Conservation (phyloP, 2,329 filamentous ascomycete species). For the Waltergamsia citrina region DNA sequence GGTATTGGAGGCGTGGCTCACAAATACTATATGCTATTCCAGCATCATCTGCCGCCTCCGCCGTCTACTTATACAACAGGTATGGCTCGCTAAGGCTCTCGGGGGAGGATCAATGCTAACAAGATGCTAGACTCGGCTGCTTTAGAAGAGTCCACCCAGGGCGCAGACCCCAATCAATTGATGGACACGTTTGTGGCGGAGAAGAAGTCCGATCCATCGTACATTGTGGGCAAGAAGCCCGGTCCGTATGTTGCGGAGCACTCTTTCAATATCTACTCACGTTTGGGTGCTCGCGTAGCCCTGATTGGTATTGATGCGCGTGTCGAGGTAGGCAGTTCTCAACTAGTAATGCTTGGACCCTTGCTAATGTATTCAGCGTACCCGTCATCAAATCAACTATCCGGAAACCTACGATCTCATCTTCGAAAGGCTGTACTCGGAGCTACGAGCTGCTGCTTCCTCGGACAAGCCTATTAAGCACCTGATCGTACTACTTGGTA, state of each 20-base stretch:
- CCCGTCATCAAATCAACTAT: conserved; percentile 90
- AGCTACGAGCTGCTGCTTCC: conserved; percentile 59
- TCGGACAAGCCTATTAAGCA: conserved; percentile 76
- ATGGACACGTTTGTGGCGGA: conserved; percentile 63
- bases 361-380: conserved; percentile 45
- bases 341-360: background rate
- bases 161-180: conserved; percentile 62
- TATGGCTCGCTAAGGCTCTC: conserved; percentile 10
- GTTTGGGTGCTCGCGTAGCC: conserved; percentile 71
- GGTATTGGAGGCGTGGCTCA: conserved; percentile 87
- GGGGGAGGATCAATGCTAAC: conserved; percentile 6
- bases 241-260: conserved; percentile 85
- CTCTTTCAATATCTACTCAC: conserved; percentile 80
- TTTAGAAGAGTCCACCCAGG: conserved; percentile 28
- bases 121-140: conserved; percentile 11
- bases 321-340: conserved; percentile 55
- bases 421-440: conserved; percentile 64
- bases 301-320: conserved; percentile 87
- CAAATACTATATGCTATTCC: conserved; percentile 98
- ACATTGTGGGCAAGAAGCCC: conserved; percentile 67
- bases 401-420: conserved; percentile 81
- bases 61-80: conserved; percentile 78
- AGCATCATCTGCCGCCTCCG: conserved; percentile 85
- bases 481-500: conserved; percentile 76
- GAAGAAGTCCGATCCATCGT: conserved; percentile 52